A percentile compares a stretch with the other conserved stretches of the same genome.
These are phyloP conservation scores for Lophiostoma macrostomum DNA, from an alignment of 495 filamentous ascomycete species.

Conservation along the genomic window DNA sequence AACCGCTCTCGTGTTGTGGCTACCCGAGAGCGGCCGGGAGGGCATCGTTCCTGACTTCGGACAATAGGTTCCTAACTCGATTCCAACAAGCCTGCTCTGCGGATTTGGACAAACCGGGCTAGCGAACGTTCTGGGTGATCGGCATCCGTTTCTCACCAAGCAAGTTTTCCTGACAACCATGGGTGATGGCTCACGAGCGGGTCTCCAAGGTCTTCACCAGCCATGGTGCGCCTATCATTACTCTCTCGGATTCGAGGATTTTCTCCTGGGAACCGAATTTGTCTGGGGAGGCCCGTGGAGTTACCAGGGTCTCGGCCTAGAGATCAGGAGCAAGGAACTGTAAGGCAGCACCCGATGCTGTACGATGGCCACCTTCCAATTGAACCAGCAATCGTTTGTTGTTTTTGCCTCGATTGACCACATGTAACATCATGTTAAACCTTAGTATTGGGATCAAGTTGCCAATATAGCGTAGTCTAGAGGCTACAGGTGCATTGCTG, in stretches of 20 bases:
- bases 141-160: conserved; percentile 5
- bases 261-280: background rate
- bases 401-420: conserved; percentile 2
- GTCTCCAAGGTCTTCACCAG: conserved; percentile 14
- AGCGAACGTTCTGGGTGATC: conserved; percentile 8
- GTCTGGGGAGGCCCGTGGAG: conserved; percentile 1
- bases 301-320: conserved; percentile 14
- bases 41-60: conserved; percentile 18
- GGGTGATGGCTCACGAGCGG: conserved; percentile 18
- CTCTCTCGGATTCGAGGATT: background rate
- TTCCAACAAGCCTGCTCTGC: conserved; percentile 11
- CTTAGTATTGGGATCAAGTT: conserved; percentile 9
- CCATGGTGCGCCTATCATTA: background rate
- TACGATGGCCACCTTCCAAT: background rate
- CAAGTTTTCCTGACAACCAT: conserved; percentile 7
- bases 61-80: conserved; percentile 14
- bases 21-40: conserved; percentile 12
- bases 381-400: conserved; percentile 10
- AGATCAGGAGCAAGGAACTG: background rate
- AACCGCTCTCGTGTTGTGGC: conserved; percentile 4
- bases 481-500: too few relatives aligned
- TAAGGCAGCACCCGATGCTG: conserved; percentile 2
- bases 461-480: conserved; percentile 2
- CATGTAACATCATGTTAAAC: conserved; percentile 22
- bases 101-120: conserved; percentile 6